Base-by-base conservation (phyloP, 768 basidiomycete species). In the Wakefieldia striispora region DNA sequence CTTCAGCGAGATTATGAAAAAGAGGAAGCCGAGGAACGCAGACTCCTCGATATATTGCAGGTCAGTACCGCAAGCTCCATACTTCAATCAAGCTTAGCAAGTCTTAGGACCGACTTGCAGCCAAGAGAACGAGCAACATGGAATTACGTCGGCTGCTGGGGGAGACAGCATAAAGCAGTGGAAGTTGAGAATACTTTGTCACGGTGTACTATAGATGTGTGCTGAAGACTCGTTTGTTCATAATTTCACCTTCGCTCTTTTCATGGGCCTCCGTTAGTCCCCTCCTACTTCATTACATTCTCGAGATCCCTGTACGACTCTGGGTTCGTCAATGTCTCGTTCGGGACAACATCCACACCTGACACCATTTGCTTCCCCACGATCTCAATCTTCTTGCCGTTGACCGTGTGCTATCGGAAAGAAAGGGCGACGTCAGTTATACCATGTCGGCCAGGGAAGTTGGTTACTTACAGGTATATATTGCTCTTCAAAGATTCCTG, bases 361-460 rank as follows among this genome's bases (percentile, higher is more conserved):
- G 84, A 87, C 36, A 88, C 75, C 47, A 88, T 84, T 58, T 87
- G 84, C 64, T 88, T 88, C 43, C 87, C 82, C 3, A 83, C 85
- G 24, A 88, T 86, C 67, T 88, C 87, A 36, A 88, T 86, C 61
- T 87, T 88, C 73, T 88, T 89, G 10, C 81, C 81, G 42, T 87
- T 88, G 9, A 86, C 81, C 0, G 85, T 88, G 54, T 87, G 86
- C 87, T 88, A 49, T 37, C 4, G 21, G 35, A 24, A 14, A 23
- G 37, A 11, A 16, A 33, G 13, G 13, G 33, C 33, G 39, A 35
- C 2, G n/a, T 49, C 20, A 54, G 49, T 33, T 26, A 33, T 43
- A 21, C 29, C 26, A 11, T 27, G 26, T 39, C 21, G 8, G 12
- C 24, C 4, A 49, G 38, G 21, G 36, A 34, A 45, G 4, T 16